A percentile compares a stretch with the other conserved stretches of the same genome.
These are phyloP conservation scores for Penicillium oxalicum DNA, from an alignment of 2,329 filamentous ascomycete genomes.

Conservation along the genomic window DNA sequence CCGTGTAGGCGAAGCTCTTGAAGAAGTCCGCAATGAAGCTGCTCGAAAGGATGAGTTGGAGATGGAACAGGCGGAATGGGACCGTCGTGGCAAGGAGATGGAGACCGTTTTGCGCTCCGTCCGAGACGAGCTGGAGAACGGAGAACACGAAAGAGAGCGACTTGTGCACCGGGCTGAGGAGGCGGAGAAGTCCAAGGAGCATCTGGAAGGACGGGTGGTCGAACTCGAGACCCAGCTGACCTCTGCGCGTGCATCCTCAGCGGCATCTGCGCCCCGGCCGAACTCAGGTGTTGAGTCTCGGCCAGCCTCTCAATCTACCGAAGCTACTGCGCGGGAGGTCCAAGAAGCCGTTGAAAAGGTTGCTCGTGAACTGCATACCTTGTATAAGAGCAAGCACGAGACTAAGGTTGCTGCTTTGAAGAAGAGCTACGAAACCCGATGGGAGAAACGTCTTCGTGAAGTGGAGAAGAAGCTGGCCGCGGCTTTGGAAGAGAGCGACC, in stretches of 20 bases:
- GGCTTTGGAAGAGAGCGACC: constrained; percentile 66
- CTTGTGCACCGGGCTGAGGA: constrained; percentile 71
- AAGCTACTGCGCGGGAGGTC: constrained; percentile 58
- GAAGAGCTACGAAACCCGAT: constrained; percentile 72
- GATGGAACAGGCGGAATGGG: constrained; percentile 74
- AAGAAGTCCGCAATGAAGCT: constrained; percentile 73
- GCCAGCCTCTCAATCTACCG: constrained; percentile 36
- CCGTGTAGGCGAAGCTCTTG: constrained; percentile 78
- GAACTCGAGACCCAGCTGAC: constrained; percentile 44
- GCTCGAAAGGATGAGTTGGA: constrained; percentile 64
- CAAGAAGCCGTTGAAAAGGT: constrained; percentile 85
- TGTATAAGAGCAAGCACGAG: constrained; percentile 97
- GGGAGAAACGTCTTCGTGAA: constrained; percentile 80
- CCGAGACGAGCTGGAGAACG: constrained; percentile 71
- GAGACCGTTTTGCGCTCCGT: constrained; percentile 73
- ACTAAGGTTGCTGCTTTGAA: constrained; percentile 88
- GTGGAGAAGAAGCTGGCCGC: constrained; percentile 67
- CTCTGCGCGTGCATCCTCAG: constrained; percentile 33
- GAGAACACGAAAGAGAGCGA: constrained; percentile 74
- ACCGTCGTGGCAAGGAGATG: constrained; percentile 78
- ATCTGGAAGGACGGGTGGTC: constrained; percentile 41
- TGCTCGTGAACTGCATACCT: constrained; percentile 81
- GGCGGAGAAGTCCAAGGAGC: constrained; percentile 55
- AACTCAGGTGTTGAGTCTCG: constrained; percentile 27
- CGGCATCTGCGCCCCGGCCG: constrained; percentile 11